Conservation (phyloP, 257 asterid species). For the Eucommia ulmoides region DNA sequence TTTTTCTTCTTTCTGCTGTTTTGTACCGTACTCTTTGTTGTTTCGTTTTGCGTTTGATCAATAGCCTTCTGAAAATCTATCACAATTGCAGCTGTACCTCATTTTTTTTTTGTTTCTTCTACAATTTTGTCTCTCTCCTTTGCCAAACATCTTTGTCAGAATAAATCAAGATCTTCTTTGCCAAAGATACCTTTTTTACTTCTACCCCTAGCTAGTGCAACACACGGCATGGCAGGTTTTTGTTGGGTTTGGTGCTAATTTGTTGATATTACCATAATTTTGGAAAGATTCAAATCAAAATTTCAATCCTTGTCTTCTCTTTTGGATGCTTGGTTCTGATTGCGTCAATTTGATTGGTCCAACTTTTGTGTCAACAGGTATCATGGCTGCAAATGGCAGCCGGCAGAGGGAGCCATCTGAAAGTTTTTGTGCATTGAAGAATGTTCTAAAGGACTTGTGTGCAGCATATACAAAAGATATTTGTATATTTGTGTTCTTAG, state of each 20-base stretch:
- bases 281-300: not conserved
- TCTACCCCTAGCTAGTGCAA: too few species aligned
- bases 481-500: not conserved
- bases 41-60: too few species aligned
- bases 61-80: too few species aligned
- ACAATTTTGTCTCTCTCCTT: too few species aligned
- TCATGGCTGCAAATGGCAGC: slow-evolving; percentile 25
- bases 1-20: too few species aligned
- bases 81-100: too few species aligned
- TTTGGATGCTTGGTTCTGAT: slow-evolving; percentile 13
- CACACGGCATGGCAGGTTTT: not conserved
- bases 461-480: not conserved
- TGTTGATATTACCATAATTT: not conserved
- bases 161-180: too few species aligned
- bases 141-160: too few species aligned
- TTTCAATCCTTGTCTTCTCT: slow-evolving; percentile 5
- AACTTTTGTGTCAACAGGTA: slow-evolving; percentile 22
- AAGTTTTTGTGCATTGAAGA: slow-evolving; percentile 26
- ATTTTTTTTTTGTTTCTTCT: too few species aligned
- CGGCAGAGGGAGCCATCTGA: slow-evolving; percentile 22
- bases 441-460: slow-evolving; percentile 19
- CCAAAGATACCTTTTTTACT: too few species aligned
- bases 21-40: too few species aligned
- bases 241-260: not conserved
- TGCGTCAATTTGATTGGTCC: slow-evolving; percentile 34